A percentile compares a stretch with the other conserved stretches of the same genome.
Conservation (phyloP, 441 rosid species). For the Brassica hybrid region DNA sequence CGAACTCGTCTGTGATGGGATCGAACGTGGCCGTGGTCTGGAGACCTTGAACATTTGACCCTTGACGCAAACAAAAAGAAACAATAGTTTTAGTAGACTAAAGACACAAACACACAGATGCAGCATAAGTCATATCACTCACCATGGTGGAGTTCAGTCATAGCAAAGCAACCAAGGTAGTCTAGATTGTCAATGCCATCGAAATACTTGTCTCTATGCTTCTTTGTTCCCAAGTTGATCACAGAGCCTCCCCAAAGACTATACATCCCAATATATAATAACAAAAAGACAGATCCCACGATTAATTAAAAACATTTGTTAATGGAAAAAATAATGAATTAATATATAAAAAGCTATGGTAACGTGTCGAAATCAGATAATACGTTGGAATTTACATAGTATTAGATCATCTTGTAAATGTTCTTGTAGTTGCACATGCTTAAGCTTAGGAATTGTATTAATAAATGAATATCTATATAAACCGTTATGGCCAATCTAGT, state of each 20-base stretch:
- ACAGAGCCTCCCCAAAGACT: constrained; percentile 99
- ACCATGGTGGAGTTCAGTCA: constrained; percentile 99
- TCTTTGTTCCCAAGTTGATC: constrained; percentile 90
- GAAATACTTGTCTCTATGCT: constrained; percentile 84
- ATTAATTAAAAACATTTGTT: constrained; percentile 1
- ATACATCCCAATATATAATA: constrained; percentile 27
- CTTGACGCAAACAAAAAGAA: constrained; percentile 36
- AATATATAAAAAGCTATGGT: too few species aligned
- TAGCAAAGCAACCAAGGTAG: constrained; percentile 95
- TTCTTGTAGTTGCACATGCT: too few species aligned
- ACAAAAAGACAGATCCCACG: not conserved
- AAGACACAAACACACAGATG: not conserved
- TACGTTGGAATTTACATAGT: not conserved
- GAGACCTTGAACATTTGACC: constrained; percentile 96
- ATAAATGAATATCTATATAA: too few species aligned
- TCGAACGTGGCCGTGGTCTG: constrained; percentile 91
- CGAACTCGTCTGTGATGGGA: constrained; percentile 80
- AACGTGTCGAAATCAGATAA: not conserved
- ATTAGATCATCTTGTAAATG: not conserved
- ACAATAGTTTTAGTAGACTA: constrained; percentile 1
- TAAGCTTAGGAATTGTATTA: too few species aligned
- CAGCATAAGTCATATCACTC: constrained; percentile 29
- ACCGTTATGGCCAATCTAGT: too few species aligned
- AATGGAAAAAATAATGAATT: not conserved
- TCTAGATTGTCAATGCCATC: constrained; percentile 85